A percentile compares a stretch with the other conserved stretches of the same genome.
Conservation (phyloP, 257 asterid genomes). For the Capsicum pubescens region DNA sequence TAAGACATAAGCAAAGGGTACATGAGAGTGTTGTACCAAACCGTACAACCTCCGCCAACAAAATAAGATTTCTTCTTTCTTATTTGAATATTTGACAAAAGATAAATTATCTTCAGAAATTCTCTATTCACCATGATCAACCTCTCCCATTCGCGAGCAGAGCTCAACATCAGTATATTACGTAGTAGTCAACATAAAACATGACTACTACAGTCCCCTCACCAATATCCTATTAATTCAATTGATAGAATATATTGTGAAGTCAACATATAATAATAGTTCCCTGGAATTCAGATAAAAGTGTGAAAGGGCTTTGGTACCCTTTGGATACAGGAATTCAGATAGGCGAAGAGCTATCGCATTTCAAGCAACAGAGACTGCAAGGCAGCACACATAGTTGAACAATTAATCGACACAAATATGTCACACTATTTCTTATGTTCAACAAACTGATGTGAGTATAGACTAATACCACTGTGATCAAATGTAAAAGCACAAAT, state of each 20-base stretch:
- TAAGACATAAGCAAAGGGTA: neutral
- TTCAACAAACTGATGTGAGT: neutral
- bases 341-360: neutral
- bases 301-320: neutral
- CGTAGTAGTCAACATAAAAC: too few relatives aligned
- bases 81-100: neutral
- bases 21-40: neutral
- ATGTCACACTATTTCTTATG: neutral
- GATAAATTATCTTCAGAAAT: neutral
- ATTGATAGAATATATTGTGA: too few relatives aligned
- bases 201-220: too few relatives aligned
- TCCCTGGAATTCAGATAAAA: neutral
- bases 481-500: neutral
- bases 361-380: neutral
- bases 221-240: too few relatives aligned
- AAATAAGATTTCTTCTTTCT: neutral
- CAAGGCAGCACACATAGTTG: neutral
- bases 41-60: neutral
- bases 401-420: neutral
- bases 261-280: too few relatives aligned
- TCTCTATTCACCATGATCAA: neutral
- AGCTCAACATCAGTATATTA: neutral
- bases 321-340: neutral
- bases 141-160: neutral
- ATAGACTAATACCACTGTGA: neutral